phyloP scores from a whole-genome alignment of 192 early-diverging fungal genomes.

The Spinellus fusiger region DNA sequence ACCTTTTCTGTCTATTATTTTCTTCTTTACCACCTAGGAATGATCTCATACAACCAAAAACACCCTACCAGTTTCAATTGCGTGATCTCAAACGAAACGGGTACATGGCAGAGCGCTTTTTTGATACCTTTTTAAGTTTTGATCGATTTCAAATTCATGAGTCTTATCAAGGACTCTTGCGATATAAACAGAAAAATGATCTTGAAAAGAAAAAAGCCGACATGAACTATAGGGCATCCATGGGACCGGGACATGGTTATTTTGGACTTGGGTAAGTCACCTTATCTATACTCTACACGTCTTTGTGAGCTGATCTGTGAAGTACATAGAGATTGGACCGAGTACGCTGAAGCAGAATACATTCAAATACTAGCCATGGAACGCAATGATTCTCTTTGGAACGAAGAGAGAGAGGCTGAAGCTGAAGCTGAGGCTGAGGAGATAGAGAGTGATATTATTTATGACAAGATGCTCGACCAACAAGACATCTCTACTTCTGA shows the following conservation, averaged over 20 bases:
- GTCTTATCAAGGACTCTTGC: constrained; percentile 16
- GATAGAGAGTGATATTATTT: neutral
- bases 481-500: no score
- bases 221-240: neutral
- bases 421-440: neutral
- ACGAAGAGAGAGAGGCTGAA: neutral
- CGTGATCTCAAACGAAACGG: constrained; percentile 28
- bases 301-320: no score
- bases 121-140: constrained; percentile 33
- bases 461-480: neutral
- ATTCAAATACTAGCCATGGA: constrained; percentile 5
- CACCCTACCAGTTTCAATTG: constrained; percentile 22
- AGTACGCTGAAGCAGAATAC: constrained; percentile 16
- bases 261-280: neutral
- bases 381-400: constrained; percentile 10
- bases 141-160: constrained; percentile 31
- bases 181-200: neutral
- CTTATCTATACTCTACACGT: no score
- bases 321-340: constrained; percentile 16
- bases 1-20: neutral
- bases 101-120: constrained; percentile 29
- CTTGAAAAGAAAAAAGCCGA: neutral
- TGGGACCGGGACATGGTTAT: neutral
- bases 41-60: constrained; percentile 27
- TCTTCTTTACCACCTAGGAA: constrained; percentile 8